Evolutionary conservation across 805 yeast species (phyloP).

Genomic region (Cyberlindnera amylophila): DNA sequence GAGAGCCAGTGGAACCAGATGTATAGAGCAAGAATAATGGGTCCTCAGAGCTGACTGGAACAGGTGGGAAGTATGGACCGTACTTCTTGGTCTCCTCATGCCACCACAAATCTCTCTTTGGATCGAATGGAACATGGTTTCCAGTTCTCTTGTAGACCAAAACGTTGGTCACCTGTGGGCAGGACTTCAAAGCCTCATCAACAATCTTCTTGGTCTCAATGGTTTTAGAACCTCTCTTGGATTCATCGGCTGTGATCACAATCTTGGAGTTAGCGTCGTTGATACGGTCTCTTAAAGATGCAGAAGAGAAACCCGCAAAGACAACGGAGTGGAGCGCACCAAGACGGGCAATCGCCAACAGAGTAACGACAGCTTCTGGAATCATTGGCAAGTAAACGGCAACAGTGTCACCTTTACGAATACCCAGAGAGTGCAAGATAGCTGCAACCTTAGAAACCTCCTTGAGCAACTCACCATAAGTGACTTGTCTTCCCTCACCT

Average conservation of each 20-base stretch:
- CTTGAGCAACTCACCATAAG: slow-evolving; percentile 68
- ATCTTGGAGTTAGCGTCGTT: slow-evolving; percentile 73
- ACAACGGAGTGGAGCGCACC: slow-evolving; percentile 86
- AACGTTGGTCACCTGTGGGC: slow-evolving; percentile 66
- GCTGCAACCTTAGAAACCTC: slow-evolving; percentile 72
- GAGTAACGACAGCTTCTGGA: slow-evolving; percentile 70
- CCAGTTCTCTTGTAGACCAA: slow-evolving; percentile 75
- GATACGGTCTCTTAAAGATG: slow-evolving; percentile 87
- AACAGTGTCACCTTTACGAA: slow-evolving; percentile 78
- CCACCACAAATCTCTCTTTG: slow-evolving; percentile 73
- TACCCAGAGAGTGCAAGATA: slow-evolving; percentile 61
- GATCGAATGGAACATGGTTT: slow-evolving; percentile 43
- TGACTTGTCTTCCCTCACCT: slow-evolving; percentile 50
- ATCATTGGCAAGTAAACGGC: slow-evolving; percentile 87
- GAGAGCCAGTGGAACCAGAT: slow-evolving; percentile 85
- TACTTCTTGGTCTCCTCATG: slow-evolving; percentile 63
- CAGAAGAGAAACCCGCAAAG: slow-evolving; percentile 87
- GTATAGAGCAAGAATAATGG: slow-evolving; percentile 78
- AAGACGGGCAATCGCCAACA: slow-evolving; percentile 73
- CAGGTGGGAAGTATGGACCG: slow-evolving; percentile 69
- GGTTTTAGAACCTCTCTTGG: slow-evolving; percentile 78
- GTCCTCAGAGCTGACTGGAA: slow-evolving; percentile 74
- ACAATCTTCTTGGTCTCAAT: slow-evolving; percentile 78
- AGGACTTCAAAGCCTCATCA: slow-evolving; percentile 68
- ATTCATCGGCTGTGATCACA: slow-evolving; percentile 78